Evolutionary conservation across 1,284 basidiomycete species (phyloP).

Genomic region (Malassezia dermatis): DNA sequence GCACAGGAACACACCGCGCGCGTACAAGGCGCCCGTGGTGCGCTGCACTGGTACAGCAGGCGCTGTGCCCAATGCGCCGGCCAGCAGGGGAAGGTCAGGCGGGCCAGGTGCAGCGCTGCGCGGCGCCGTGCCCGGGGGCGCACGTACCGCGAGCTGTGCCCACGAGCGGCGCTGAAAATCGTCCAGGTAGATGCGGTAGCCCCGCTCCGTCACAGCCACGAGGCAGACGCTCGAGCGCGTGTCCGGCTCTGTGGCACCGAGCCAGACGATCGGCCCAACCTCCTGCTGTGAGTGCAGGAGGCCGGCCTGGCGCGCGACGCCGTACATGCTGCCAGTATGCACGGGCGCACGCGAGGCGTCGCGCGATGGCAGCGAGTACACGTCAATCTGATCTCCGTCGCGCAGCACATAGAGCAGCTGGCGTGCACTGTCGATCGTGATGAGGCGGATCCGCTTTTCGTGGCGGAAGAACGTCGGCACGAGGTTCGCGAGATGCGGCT

Average conservation of each 20-base stretch:
- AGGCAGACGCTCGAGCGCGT: slow-evolving; percentile 27
- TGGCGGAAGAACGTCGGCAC: slow-evolving; percentile 50
- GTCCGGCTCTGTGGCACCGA: slow-evolving; percentile 28
- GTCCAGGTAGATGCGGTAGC: slow-evolving; percentile 43
- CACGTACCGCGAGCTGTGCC: slow-evolving; percentile 18
- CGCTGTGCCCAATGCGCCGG: neutral
- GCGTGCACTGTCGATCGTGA: slow-evolving; percentile 35
- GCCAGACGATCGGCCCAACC: slow-evolving; percentile 34
- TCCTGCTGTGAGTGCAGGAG: slow-evolving; percentile 35
- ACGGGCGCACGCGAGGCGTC: slow-evolving; percentile 34
- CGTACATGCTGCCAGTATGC: slow-evolving; percentile 31
- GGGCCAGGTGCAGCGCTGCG: neutral
- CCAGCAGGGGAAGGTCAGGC: neutral
- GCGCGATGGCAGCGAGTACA: slow-evolving; percentile 30
- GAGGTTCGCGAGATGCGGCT: slow-evolving; percentile 49
- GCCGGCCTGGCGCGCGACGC: slow-evolving; percentile 37
- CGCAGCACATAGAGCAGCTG: slow-evolving; percentile 39
- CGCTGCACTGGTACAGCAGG: neutral
- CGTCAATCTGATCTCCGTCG: slow-evolving; percentile 37
- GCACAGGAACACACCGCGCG: slow-evolving; percentile 11
- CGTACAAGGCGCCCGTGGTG: slow-evolving; percentile 11
- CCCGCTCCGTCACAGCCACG: slow-evolving; percentile 41
- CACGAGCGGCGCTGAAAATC: slow-evolving; percentile 31
- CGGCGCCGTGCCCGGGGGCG: slow-evolving; percentile 7
- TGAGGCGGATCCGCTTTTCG: slow-evolving; percentile 52